Evolutionary conservation across 2,329 filamentous ascomycete genomes (phyloP).

Genomic region (Parasarocladium wereldwijsianum): DNA sequence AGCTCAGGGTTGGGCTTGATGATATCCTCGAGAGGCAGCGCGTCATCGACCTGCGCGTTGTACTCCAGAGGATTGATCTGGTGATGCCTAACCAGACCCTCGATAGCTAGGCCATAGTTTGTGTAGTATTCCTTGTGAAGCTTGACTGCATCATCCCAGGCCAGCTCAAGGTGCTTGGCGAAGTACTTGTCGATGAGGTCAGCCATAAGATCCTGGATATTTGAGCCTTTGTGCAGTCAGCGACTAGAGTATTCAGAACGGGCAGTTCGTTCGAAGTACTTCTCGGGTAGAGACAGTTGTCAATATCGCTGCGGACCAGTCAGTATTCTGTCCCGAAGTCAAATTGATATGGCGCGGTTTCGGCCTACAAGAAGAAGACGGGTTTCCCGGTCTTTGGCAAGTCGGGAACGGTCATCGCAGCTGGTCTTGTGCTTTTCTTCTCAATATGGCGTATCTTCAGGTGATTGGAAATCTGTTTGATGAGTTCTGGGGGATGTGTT

Average conservation of each 20-base stretch:
- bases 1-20: constrained; percentile 67
- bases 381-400: constrained; percentile 18
- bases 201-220: constrained; percentile 81
- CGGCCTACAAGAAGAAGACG: constrained; percentile 27
- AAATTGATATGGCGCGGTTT: neutral
- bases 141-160: constrained; percentile 62
- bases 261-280: constrained; percentile 35
- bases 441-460: too few relatives aligned
- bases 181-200: constrained; percentile 58
- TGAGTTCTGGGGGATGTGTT: too few relatives aligned
- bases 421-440: too few relatives aligned
- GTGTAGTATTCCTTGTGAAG: constrained; percentile 89
- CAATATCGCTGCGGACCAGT: constrained; percentile 66
- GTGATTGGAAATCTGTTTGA: too few relatives aligned
- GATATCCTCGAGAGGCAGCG: constrained; percentile 71
- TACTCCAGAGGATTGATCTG: constrained; percentile 92
- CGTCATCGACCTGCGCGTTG: constrained; percentile 89
- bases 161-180: constrained; percentile 55
- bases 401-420: too few relatives aligned
- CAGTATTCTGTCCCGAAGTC: neutral
- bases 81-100: constrained; percentile 86
- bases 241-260: neutral
- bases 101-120: constrained; percentile 92
- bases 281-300: constrained; percentile 91
- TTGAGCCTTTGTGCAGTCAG: constrained; percentile 36